Conservation (phyloP, 1,139 yeast species). For the Ogataea hybrid region DNA sequence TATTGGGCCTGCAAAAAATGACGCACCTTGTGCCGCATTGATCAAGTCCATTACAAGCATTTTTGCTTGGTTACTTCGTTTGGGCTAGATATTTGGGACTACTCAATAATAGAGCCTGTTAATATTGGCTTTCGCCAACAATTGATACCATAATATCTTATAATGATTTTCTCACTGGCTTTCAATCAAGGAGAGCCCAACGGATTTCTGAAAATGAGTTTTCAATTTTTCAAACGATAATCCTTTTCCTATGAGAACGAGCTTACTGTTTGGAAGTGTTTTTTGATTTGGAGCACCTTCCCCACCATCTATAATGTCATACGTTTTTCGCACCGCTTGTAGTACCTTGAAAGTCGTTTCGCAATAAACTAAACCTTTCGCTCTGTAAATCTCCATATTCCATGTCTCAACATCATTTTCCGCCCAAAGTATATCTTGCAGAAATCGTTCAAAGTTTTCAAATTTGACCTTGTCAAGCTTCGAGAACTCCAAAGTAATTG, state of each 20-base stretch:
- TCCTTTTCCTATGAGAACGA: conserved; percentile 83
- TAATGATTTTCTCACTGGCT: too few species aligned
- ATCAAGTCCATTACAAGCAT: too few species aligned
- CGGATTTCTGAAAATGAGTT: conserved; percentile 4
- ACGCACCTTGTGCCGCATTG: too few species aligned
- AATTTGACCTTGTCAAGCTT: conserved; percentile 39
- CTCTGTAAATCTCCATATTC: conserved; percentile 67
- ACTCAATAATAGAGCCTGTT: too few species aligned
- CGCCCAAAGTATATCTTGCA: conserved; percentile 74
- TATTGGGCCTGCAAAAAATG: too few species aligned
- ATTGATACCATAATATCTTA: too few species aligned
- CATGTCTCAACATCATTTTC: conserved; percentile 32
- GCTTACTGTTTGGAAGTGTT: conserved; percentile 40
- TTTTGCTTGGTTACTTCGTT: too few species aligned
- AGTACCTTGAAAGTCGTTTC: conserved; percentile 52
- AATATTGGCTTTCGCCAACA: too few species aligned
- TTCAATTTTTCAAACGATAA: conserved; percentile 29
- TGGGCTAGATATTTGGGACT: too few species aligned
- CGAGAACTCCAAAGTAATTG: conserved; percentile 57
- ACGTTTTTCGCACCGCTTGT: conserved; percentile 94
- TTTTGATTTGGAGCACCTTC: conserved; percentile 34
- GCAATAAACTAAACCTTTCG: conserved; percentile 69
- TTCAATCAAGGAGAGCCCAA: not conserved
- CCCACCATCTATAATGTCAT: conserved; percentile 64
- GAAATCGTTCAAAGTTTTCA: conserved; percentile 50